A percentile compares a stretch with the other conserved stretches of the same genome.
Conservation (phyloP, 495 filamentous ascomycete genomes). For the Staphylotrichum longicolle region DNA sequence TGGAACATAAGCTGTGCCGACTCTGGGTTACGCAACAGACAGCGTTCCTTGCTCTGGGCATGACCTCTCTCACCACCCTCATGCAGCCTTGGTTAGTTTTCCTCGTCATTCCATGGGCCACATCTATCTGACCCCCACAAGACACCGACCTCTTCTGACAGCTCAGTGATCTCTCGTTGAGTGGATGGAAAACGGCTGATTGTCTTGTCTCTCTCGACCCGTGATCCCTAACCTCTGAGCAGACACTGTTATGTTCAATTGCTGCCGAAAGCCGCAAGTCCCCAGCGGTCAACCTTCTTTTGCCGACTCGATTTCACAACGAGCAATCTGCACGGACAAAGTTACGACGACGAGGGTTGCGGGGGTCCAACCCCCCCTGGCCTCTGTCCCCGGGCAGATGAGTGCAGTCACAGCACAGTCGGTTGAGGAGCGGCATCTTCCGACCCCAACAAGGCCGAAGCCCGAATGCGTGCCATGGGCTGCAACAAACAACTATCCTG, state of each 20-base stretch:
- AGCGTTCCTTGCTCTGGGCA: no score
- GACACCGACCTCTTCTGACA: neutral
- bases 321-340: neutral
- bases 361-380: no score
- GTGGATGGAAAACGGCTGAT: neutral
- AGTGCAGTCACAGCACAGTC: neutral
- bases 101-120: neutral
- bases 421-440: constrained; percentile 1
- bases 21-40: neutral
- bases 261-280: no score
- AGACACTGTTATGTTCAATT: neutral
- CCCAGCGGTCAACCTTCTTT: no score
- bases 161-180: neutral
- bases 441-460: neutral
- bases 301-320: neutral
- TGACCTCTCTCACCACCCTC: neutral
- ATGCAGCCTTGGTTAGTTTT: constrained; percentile 3
- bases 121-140: constrained; percentile 4
- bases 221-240: no score
- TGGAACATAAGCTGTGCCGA: neutral
- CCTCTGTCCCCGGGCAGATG: no score
- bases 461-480: neutral
- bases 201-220: neutral
- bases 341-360: neutral
- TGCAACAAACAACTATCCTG: neutral